These are phyloP conservation scores for Ophiobolus disseminans DNA, from an alignment of 2,329 filamentous ascomycete species.

Conservation along the genomic window DNA sequence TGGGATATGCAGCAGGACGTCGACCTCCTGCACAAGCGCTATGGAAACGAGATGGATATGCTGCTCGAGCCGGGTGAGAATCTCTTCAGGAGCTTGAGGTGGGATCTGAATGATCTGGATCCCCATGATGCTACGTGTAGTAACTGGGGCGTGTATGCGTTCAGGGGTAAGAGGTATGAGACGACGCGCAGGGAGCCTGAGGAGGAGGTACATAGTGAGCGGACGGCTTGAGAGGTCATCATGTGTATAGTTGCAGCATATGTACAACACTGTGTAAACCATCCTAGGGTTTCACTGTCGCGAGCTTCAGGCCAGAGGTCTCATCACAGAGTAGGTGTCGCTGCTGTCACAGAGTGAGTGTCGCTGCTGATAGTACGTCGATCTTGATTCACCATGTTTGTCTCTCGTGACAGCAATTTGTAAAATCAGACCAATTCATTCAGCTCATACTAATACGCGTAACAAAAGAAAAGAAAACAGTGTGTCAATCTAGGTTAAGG, in stretches of 20 bases:
- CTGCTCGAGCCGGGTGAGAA: constrained; percentile 94
- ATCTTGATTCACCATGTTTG: too few relatives aligned
- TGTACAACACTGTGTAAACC: constrained; percentile 13
- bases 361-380: too few relatives aligned
- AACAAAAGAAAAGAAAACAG: too few relatives aligned
- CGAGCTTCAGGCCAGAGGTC: too few relatives aligned
- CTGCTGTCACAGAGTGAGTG: too few relatives aligned
- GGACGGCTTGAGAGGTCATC: constrained; percentile 31
- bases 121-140: constrained; percentile 93
- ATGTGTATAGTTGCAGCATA: constrained; percentile 16
- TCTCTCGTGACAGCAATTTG: too few relatives aligned
- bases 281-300: too few relatives aligned
- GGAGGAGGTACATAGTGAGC: constrained; percentile 43
- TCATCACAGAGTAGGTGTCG: too few relatives aligned
- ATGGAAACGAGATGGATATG: constrained; percentile 88
- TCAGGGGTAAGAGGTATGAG: constrained; percentile 94
- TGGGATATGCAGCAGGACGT: constrained; percentile 94
- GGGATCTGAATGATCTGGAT: constrained; percentile 96
- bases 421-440: too few relatives aligned
- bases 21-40: constrained; percentile 85
- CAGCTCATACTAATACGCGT: too few relatives aligned
- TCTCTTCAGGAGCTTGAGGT: constrained; percentile 87
- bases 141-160: constrained; percentile 97
- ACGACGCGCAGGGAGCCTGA: constrained; percentile 62
- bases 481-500: too few relatives aligned